Evolutionary conservation across 164 flowering plant species (phyloP), one percentile per base, ranked within the genome.

Genomic region (Cinnamomum micranthum): DNA sequence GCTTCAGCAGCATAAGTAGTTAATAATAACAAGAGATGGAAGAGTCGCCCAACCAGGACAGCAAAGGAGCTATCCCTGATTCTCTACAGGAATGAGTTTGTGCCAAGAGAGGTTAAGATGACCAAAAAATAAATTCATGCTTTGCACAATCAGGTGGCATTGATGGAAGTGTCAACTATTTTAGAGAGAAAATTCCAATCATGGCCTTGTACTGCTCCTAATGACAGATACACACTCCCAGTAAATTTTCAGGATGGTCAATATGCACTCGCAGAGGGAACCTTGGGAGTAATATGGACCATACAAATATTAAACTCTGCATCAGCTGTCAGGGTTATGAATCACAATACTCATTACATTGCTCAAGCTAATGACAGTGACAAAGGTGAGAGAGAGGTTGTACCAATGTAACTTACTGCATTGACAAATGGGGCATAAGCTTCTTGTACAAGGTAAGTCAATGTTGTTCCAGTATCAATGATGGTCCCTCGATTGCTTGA

Each of bases 401-500:
- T 14, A 20, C 55, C 71, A 41, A 1, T 72, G 58, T 20, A 76
- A 88, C 97, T 86, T 81, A 95, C 99, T 66, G 92, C 91, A 73
- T 13, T 74, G 52, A 94, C 84, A 77, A 94, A 90, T 68, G 91
- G 86, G 78, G 83, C 87, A 80, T 86, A 92, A 59, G 98, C 98
- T 79, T 73, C 93, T 77, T 88, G 98, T 5, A 91, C 90, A 71
- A 96, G 90, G 84, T 96, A 96, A 52, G 99, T 93, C 83, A 96
- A 83, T 68, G 99, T 96, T 74, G 99, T 96, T 60, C 99, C 99
- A 47, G 97, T 89, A 86, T 96, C 99, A 78, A 96, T 74, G 51
- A 94, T 94, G 9, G 99, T 96, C 67, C 99, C 99, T 71, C 81
- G 75, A 77, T 70, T 86, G 77, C 63, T 82, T 78, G 97, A 88